These are phyloP conservation scores for Citrus reticulata DNA, from an alignment of 345 rosid species.

Conservation along the genomic window DNA sequence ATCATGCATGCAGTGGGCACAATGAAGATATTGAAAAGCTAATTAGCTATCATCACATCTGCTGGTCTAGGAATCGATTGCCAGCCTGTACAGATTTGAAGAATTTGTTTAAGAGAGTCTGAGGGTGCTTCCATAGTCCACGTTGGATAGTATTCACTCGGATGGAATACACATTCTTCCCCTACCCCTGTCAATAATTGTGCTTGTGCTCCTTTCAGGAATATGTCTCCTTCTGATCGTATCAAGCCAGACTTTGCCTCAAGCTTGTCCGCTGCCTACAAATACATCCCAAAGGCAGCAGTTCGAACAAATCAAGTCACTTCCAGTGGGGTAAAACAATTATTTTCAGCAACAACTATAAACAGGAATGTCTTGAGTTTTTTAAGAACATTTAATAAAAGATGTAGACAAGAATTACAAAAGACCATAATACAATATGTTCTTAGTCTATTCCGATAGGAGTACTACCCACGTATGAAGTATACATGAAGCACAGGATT, in stretches of 20 bases:
- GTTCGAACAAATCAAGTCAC: slow-evolving; percentile 1
- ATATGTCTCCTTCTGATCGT: slow-evolving; percentile 78
- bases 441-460: background rate
- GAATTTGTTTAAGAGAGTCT: slow-evolving; percentile 60
- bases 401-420: background rate
- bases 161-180: slow-evolving; percentile 49
- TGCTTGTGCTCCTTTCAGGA: slow-evolving; percentile 55
- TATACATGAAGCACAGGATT: background rate
- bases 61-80: slow-evolving; percentile 37
- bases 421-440: background rate
- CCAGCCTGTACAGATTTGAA: slow-evolving; percentile 80
- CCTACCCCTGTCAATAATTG: slow-evolving; percentile 38
- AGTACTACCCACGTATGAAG: background rate
- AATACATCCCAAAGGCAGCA: slow-evolving; percentile 12
- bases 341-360: background rate
- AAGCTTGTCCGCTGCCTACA: slow-evolving; percentile 53
- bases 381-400: background rate
- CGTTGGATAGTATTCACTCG: slow-evolving; percentile 55
- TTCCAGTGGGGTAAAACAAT: background rate
- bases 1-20: background rate
- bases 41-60: slow-evolving; percentile 14
- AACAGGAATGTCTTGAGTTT: too few species aligned
- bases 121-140: slow-evolving; percentile 75
- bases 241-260: slow-evolving; percentile 51
- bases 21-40: background rate